These are phyloP conservation scores for Reutealis trisperma DNA, from an alignment of 345 rosid species.

Conservation along the genomic window DNA sequence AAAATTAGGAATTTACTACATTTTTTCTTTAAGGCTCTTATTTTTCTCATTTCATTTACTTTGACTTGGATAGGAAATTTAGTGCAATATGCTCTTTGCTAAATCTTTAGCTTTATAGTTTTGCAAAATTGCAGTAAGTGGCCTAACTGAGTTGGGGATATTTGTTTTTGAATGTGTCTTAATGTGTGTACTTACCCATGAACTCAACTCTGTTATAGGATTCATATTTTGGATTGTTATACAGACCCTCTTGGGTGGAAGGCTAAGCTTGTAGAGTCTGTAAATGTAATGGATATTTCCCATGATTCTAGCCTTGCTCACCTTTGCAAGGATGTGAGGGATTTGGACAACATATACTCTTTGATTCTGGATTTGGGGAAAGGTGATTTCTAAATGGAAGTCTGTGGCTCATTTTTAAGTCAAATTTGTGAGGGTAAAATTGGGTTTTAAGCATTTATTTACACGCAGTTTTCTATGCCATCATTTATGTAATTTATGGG, in stretches of 20 bases:
- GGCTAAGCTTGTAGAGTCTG: slow-evolving; percentile 29
- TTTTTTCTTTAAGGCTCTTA: not conserved
- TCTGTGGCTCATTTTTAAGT: not conserved
- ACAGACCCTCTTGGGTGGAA: slow-evolving; percentile 89
- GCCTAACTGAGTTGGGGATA: not conserved
- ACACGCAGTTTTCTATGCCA: not conserved
- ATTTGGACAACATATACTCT: slow-evolving; percentile 54
- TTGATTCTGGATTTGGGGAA: slow-evolving; percentile 65
- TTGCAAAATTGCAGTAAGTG: not conserved
- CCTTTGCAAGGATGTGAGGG: slow-evolving; percentile 57
- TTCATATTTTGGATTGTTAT: slow-evolving; percentile 84
- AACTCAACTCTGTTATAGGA: slow-evolving; percentile 38
- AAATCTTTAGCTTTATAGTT: not conserved
- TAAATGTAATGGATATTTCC: slow-evolving; percentile 24
- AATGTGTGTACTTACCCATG: not conserved
- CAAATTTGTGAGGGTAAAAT: not conserved
- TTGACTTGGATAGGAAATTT: not conserved
- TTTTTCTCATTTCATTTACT: not conserved
- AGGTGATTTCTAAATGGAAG: slow-evolving; percentile 38
- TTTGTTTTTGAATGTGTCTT: not conserved
- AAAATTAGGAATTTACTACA: not conserved
- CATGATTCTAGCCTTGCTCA: slow-evolving; percentile 31
- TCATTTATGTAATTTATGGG: not conserved
- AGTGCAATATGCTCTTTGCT: not conserved
- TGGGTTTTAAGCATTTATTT: not conserved